Conservation (phyloP, 352 stramenopile genomes). For the Pythium plurisporium region DNA sequence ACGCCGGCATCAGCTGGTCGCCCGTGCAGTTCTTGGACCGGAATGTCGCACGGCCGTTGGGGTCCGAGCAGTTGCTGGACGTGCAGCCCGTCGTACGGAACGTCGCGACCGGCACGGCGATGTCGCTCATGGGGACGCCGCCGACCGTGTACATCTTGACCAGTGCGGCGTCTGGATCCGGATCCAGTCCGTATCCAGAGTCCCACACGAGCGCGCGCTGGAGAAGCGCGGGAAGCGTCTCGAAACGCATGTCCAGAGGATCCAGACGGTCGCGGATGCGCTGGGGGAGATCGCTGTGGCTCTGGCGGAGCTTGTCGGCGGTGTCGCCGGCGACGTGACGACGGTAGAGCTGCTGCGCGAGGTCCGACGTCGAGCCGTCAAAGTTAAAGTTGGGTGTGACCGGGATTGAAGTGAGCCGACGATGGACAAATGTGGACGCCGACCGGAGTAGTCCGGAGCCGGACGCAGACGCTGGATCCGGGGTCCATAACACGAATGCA, state of each 20-base stretch:
- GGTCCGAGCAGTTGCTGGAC: conserved; percentile 15
- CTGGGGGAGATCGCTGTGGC: conserved; percentile 1
- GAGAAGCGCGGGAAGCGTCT: conserved; percentile 13
- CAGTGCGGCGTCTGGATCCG: conserved; percentile 9
- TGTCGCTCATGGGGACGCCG: conserved; percentile 31
- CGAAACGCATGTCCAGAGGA: conserved; percentile 1
- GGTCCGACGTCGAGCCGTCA: conserved; percentile 20
- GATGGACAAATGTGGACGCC: neutral
- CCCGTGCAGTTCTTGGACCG: conserved; percentile 20
- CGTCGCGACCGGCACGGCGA: conserved; percentile 21
- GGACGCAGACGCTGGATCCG: neutral
- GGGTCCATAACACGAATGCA: neutral
- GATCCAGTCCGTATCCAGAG: conserved; percentile 27
- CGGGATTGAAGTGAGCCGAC: neutral
- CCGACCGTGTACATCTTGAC: conserved; percentile 24
- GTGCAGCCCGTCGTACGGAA: conserved; percentile 10
- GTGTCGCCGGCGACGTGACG: conserved; percentile 6
- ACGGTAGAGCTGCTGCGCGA: conserved; percentile 29
- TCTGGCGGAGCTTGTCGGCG: conserved; percentile 6
- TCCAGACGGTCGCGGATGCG: neutral
- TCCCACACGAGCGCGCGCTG: conserved; percentile 40
- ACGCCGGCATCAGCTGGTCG: conserved; percentile 16
- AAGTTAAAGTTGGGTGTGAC: conserved; percentile 12
- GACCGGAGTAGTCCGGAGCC: neutral
- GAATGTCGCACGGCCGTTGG: neutral